Evolutionary conservation across 768 basidiomycete species (phyloP).

Genomic region (Leucocoprinus leucothites): DNA sequence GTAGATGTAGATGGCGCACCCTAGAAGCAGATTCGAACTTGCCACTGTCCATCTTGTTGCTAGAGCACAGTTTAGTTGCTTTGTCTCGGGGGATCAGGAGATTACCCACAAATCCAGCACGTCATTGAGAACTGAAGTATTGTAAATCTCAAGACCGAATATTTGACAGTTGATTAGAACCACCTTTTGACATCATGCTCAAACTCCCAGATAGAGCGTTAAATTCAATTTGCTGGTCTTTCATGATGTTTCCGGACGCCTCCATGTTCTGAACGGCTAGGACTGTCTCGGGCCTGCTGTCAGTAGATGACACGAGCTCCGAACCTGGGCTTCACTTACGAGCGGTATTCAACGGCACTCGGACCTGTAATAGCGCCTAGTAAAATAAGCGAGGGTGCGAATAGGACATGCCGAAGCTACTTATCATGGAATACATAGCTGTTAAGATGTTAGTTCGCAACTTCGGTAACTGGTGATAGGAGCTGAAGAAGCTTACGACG

Average conservation of each 20-base stretch:
- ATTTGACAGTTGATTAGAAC: conserved; percentile 14
- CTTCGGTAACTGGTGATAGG: background rate
- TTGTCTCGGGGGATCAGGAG: background rate
- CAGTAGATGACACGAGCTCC: background rate
- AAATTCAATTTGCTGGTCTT: conserved; percentile 84
- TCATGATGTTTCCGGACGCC: conserved; percentile 67
- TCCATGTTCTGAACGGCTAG: conserved; percentile 93
- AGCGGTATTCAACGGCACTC: conserved; percentile 79
- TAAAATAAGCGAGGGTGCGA: background rate
- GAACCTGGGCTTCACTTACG: conserved; percentile 31
- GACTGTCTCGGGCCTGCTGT: conserved; percentile 30
- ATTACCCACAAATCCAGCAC: conserved; percentile 71
- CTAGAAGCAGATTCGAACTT: conserved; percentile 69
- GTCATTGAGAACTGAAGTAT: conserved; percentile 63
- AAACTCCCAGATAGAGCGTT: conserved; percentile 79
- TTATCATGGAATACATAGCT: conserved; percentile 80
- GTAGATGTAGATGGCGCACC: conserved; percentile 25
- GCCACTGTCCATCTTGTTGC: conserved; percentile 86
- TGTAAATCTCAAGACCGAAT: conserved; percentile 8
- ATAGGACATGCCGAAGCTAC: conserved; percentile 24
- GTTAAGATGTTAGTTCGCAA: background rate
- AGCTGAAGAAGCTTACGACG: conserved; percentile 53
- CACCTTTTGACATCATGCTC: conserved; percentile 86
- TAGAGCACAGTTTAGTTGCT: conserved; percentile 19
- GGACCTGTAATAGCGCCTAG: conserved; percentile 52